Percentiles rank a stretch among this genome's conserved stretches.
These are phyloP conservation scores for Fusarium falciforme DNA, from an alignment of 2,329 filamentous ascomycete genomes.

Conservation along the genomic window DNA sequence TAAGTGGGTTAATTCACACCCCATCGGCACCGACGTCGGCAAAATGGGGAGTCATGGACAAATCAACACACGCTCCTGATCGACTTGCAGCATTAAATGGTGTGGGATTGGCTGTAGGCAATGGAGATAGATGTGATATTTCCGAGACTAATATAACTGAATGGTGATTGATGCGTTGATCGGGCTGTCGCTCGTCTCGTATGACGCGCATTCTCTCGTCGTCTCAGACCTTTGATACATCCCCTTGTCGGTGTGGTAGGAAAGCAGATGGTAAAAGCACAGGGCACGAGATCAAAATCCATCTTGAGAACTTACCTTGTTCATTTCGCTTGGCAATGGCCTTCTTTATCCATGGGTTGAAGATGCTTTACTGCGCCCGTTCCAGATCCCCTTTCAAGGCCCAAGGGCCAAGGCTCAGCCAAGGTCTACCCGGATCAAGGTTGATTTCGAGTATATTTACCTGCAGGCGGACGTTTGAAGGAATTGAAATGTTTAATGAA, in stretches of 20 bases:
- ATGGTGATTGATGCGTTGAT: background rate
- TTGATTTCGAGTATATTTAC: background rate
- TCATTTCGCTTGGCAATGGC: background rate
- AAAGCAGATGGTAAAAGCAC: background rate
- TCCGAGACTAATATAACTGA: background rate
- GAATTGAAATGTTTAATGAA: background rate
- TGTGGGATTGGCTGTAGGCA: background rate
- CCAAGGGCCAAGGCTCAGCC: background rate
- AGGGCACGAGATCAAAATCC: background rate
- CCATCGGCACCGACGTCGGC: constrained; percentile 34
- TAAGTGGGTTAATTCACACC: constrained; percentile 17
- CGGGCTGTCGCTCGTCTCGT: background rate
- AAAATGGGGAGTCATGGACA: background rate
- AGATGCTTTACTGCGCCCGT: background rate
- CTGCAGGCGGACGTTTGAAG: background rate
- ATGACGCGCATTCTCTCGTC: background rate
- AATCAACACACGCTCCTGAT: background rate
- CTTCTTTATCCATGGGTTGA: background rate
- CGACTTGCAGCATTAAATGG: background rate
- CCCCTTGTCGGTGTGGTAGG: background rate
- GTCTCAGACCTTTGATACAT: background rate
- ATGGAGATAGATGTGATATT: constrained; percentile 4
- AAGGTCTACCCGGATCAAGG: background rate
- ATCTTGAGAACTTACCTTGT: background rate
- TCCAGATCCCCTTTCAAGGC: background rate